Base-by-base conservation (phyloP, 768 basidiomycete genomes). In the Melanogaster broomeanus region DNA sequence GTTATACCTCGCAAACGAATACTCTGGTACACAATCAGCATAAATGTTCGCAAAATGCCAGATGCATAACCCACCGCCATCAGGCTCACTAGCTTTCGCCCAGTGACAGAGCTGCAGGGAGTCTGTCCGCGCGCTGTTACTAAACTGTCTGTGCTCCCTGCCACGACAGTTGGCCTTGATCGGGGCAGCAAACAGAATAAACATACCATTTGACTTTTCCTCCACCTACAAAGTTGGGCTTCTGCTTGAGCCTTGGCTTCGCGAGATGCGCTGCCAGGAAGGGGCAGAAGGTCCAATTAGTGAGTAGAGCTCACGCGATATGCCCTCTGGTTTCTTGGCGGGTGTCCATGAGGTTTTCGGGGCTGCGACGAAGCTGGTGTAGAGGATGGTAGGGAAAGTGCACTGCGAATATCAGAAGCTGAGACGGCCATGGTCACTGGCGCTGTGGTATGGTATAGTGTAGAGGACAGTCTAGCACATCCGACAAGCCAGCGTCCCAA, bases 211-310 rank as follows among this genome's bases (percentile, higher is more conserved):
- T 90, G 4, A 82, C 79, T 49, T 79, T 83, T 3, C 77, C 75
- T 4, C 77, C 76, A 10, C 79, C 77, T 38, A 84, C 84, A 21
- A 90, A 73, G 55, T 84, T 88, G 3, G 92, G 91, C 57, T 91
- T 88, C 69, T 93, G 88, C 65, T 94, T 94, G 51, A 95, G 80
- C 48, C 85, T 83, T 31, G 91, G 90, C 65, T 91, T 90, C 24
- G 87, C 78, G 52, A 87, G 79, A 59, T 90, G 86, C 30, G 89
- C 81, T 0, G 85, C 87, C 43, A 98, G 79, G 88, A 85, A 0
- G 96, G 94, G 11, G 89, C 88, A 42, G 91, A 89, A 53, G 92
- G 85, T n/a, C 96, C 96, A 58, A 99, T 98, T 52, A 99, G 83
- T 1, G 90, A 86, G 72, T 90, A 98, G 2, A 99, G 79, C 69